These are phyloP conservation scores for Acephala macrosclerotiorum DNA, from an alignment of 2,329 filamentous ascomycete genomes.

Conservation along the genomic window DNA sequence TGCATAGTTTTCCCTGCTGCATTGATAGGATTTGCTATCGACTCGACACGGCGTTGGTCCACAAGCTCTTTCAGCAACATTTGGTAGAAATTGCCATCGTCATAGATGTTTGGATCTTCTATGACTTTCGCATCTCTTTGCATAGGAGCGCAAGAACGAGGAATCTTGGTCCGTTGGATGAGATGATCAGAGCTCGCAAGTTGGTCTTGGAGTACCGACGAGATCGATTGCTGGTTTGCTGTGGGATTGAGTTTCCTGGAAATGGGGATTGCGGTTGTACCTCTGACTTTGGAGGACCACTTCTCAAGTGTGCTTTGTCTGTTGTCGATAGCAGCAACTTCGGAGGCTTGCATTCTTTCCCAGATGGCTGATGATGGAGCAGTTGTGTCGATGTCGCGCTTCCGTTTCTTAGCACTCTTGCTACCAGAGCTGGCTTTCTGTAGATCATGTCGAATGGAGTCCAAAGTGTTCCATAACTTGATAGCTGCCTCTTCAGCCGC, in stretches of 20 bases:
- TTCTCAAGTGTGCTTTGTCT: slow-evolving; percentile 82
- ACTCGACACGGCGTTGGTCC: slow-evolving; percentile 81
- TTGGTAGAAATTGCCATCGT: slow-evolving; percentile 96
- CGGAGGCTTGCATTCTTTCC: slow-evolving; percentile 72
- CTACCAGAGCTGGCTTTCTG: slow-evolving; percentile 53
- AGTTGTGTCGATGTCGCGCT: slow-evolving; percentile 58
- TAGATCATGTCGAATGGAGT: slow-evolving; percentile 70
- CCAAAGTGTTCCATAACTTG: slow-evolving; percentile 83
- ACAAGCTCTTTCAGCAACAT: slow-evolving; percentile 91
- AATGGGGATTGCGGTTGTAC: slow-evolving; percentile 62
- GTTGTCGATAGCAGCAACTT: slow-evolving; percentile 63
- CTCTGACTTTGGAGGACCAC: slow-evolving; percentile 84
- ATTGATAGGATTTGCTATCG: slow-evolving; percentile 52
- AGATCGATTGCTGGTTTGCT: slow-evolving; percentile 64
- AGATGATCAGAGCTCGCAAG: slow-evolving; percentile 72
- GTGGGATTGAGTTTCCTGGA: slow-evolving; percentile 63
- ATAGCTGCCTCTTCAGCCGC: slow-evolving; percentile 87
- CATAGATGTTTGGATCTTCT: slow-evolving; percentile 75
- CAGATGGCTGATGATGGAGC: slow-evolving; percentile 74
- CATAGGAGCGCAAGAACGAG: slow-evolving; percentile 78
- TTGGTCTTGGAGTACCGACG: slow-evolving; percentile 73
- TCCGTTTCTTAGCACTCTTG: slow-evolving; percentile 66
- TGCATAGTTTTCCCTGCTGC: slow-evolving; percentile 51
- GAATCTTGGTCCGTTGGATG: slow-evolving; percentile 71
- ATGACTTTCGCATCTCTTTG: slow-evolving; percentile 66